Evolutionary conservation across 305 asterid species (phyloP), one percentile per base, ranked within the genome.

Genomic region (Fraxinus sp.): DNA sequence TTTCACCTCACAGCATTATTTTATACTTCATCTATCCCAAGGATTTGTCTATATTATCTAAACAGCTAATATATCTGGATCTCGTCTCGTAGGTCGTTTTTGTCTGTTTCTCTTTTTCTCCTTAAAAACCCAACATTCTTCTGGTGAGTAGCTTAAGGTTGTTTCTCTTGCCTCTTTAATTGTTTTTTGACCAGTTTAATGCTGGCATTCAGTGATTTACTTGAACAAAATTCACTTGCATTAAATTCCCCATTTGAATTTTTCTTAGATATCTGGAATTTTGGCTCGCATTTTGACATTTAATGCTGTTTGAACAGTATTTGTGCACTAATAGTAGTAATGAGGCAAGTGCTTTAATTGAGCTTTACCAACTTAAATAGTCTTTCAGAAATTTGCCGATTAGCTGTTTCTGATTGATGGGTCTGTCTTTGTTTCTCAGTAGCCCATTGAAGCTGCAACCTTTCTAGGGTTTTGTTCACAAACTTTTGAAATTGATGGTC

Each of bases 391-490:
- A 59, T 26, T 73, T 66, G 84, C 46, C 46, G 71, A 5, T 49
- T 3, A 18, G 78, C 59, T 74, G 81, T 64, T 74, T 41, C 52
- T 66, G 52, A 44, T 70, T 28, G 75, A 83, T 80, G 82, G 79
- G 35, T 66, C 62, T 85, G 55, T 7, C 49, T 35, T 20, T 36
- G 83, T 49, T 77, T 22, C 74, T 24, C 5, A 74, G 72, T 64
- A 79, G 74, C 73, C 68, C 13, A 10, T 79, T 78, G 49, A 66
- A 62, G 68, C 33, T 80, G 18, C 26, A 80, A 80, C 78, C 86
- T 76, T 74, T 80, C 81, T 86, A 86, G 90, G 90, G 88, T 59
- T 83, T 59, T 77, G 6, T 26, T 78, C 73, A 66, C 35, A 28
- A 72, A 55, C 52, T 39, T 59, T 70, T 77, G 7, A n/a, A 74